Evolutionary conservation across 2,329 filamentous ascomycete genomes (phyloP).

Genomic region (Sporothrix luriei): DNA sequence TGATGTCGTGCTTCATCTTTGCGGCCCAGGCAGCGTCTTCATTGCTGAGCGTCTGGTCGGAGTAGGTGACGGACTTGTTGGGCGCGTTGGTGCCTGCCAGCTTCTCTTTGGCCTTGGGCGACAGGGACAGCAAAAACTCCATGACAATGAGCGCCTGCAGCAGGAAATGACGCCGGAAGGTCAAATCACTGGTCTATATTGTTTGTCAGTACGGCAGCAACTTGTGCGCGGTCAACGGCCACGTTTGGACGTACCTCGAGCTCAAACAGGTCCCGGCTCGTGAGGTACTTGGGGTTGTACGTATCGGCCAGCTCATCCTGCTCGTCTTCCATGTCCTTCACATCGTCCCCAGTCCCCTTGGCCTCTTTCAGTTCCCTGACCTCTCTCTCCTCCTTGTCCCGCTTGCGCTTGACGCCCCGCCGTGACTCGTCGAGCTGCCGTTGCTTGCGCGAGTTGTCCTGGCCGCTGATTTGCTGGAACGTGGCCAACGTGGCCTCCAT

Average conservation of each 20-base stretch:
- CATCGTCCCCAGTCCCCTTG: conserved; percentile 42
- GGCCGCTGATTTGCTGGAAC: conserved; percentile 56
- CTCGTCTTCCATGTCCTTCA: conserved; percentile 50
- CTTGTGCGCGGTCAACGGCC: not conserved
- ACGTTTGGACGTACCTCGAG: conserved; percentile 68
- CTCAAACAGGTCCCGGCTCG: conserved; percentile 94
- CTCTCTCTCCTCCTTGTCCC: conserved; percentile 43
- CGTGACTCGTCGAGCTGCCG: conserved; percentile 63
- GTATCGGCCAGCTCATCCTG: conserved; percentile 63
- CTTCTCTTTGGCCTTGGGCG: conserved; percentile 78
- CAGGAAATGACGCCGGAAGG: conserved; percentile 89
- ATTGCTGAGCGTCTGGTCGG: conserved; percentile 71
- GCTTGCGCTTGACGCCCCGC: conserved; percentile 71
- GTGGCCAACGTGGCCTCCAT: conserved; percentile 66
- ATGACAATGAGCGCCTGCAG: conserved; percentile 93
- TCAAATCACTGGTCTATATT: conserved; percentile 83
- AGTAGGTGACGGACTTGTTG: conserved; percentile 88
- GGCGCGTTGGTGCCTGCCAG: conserved; percentile 64
- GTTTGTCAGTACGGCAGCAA: conserved; percentile 22
- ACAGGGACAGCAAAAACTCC: conserved; percentile 92
- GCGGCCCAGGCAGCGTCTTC: conserved; percentile 89
- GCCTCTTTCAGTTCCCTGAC: conserved; percentile 46
- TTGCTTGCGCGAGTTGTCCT: conserved; percentile 50
- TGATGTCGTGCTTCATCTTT: conserved; percentile 76
- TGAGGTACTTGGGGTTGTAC: conserved; percentile 98